Base-by-base conservation (phyloP, 2,329 filamentous ascomycete genomes). In the Xylaria multiplex region DNA sequence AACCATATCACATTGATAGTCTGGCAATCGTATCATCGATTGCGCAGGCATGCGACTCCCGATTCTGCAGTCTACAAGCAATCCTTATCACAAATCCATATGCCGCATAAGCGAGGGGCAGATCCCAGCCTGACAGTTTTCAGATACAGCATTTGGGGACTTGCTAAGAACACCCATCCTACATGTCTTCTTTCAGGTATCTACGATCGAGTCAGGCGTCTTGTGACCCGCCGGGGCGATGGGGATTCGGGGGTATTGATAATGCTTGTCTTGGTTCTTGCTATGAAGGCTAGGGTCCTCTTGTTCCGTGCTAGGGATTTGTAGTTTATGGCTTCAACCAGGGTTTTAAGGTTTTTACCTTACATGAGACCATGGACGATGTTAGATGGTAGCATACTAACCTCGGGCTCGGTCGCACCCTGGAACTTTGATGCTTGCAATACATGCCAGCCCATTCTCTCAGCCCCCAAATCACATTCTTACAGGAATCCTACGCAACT, bases 1-100 rank as follows among this genome's bases (percentile, higher is more conserved):
- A 69, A 60, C 56, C 64, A 66, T 65, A 71, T 70, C 58, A 67
- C 69, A 71, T 65, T 65, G 69, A 70, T 71, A 71, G 62, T 62
- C 66, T 71, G 57, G 67, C 68, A 68, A 67, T 65, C 59, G 60
- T 59, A 70, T 54, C 63, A 64, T 70, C 63, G 62, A 55, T 35
- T 58, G 53, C 57, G 27, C 58, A 50, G 50, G 57, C 60, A 50
- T 67, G 66, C 61, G 67, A 66, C 65, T 59, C 66, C 66, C 55
- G 40, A 53, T 53, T 42, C 55, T 55, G 35, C 60, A 55, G 50
- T 57, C 59, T 62, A 53, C 35, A 37, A 54, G 24, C 59, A 66
- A 59, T 61, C 52, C 19, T 65, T 64, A 55, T 55, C 56, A 61
- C 53, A 40, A 54, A 46, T 50, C 56, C 63, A 32, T 53, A 55